Percentiles rank a stretch among this genome's conserved stretches.
These are phyloP conservation scores for Ustilago shanxiensis DNA, from an alignment of 1,284 basidiomycete genomes.

Conservation along the genomic window DNA sequence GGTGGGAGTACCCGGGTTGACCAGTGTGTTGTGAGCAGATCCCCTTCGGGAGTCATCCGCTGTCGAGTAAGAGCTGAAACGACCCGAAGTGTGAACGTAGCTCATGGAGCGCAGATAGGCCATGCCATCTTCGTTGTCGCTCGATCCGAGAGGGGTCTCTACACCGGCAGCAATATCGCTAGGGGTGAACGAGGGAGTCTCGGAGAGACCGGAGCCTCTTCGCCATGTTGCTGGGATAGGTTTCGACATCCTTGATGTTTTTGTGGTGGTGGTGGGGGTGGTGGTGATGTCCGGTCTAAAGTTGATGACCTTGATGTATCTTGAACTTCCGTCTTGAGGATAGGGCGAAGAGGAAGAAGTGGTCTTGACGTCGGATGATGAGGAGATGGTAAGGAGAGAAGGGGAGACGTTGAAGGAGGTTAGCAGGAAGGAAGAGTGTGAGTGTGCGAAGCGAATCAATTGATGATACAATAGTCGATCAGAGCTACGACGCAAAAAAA, in stretches of 20 bases:
- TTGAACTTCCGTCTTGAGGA: slow-evolving; percentile 3
- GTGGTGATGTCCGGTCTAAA: not conserved
- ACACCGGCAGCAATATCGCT: slow-evolving; percentile 27
- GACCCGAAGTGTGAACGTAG: slow-evolving; percentile 43
- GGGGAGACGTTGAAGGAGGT: not conserved
- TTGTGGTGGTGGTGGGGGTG: too few species aligned
- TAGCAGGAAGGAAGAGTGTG: not conserved
- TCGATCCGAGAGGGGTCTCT: slow-evolving; percentile 27
- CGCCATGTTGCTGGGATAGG: slow-evolving; percentile 37
- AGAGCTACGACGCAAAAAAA: not conserved
- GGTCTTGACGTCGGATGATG: slow-evolving; percentile 3
- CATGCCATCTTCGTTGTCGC: slow-evolving; percentile 44
- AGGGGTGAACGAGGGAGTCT: slow-evolving; percentile 19
- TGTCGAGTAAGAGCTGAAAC: slow-evolving; percentile 31
- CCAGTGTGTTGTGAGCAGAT: slow-evolving; percentile 33
- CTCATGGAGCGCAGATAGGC: slow-evolving; percentile 50
- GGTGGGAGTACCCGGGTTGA: slow-evolving; percentile 33
- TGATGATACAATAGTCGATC: not conserved
- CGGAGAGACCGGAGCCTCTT: slow-evolving; percentile 18
- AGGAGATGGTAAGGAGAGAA: not conserved
- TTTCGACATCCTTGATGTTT: slow-evolving; percentile 30
- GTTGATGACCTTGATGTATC: not conserved
- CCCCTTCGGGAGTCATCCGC: slow-evolving; percentile 24
- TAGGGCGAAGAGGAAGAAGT: not conserved
- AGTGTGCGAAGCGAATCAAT: not conserved